Base-by-base conservation (phyloP, 1,139 yeast genomes). In the Yamadazyma epiphylla region DNA sequence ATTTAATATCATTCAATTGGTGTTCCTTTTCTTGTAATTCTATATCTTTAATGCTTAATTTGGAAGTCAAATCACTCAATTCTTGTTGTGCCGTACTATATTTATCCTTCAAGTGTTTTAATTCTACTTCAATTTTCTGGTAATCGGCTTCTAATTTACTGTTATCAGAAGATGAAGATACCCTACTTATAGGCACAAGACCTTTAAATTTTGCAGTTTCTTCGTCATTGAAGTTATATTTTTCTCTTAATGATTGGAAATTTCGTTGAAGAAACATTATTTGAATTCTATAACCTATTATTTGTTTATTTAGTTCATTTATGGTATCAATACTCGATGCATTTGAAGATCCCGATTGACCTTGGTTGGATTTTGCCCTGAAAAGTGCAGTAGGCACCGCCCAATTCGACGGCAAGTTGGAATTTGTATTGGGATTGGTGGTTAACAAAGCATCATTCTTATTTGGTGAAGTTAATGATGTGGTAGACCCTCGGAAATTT, bases 261-360 rank as follows among this genome's bases (percentile, higher is more conserved):
- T 67, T 67, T 33, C 62, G 64, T 39, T 60, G 62, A 51, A 66
- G 60, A 31, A 68, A 53, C 41, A 60, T 55, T 22, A 70, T 56
- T 41, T 70, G 73, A 19, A 70, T 63, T 30, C 61, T 57, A 42
- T 65, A 68, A 13, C 68, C 60, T 1, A 70, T 58, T 24, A 69
- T 51, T 38, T 67, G 64, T 32, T 61, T 63, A 29, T 58, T 61
- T 11, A 43, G 30, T 21, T 42, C 47, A 25, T 31, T 38, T 5
- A 43, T 39, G 1, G 36, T 36, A 4, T 38, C 36, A 2, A 27
- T 12, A 22, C 33, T 35, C 2, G n/a, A n/a, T n/a, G n/a, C n/a
- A n/a, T n/a, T n/a, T n/a, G n/a, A n/a, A n/a, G n/a, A n/a, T n/a
- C n/a, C n/a, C n/a, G n/a, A n/a, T n/a, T n/a, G n/a, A n/a, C n/a